Percentiles rank a stretch among this genome's conserved stretches.
Evolutionary conservation across 306 rosid genomes (phyloP).

Genomic region (Trichosanthes cucumerina): DNA sequence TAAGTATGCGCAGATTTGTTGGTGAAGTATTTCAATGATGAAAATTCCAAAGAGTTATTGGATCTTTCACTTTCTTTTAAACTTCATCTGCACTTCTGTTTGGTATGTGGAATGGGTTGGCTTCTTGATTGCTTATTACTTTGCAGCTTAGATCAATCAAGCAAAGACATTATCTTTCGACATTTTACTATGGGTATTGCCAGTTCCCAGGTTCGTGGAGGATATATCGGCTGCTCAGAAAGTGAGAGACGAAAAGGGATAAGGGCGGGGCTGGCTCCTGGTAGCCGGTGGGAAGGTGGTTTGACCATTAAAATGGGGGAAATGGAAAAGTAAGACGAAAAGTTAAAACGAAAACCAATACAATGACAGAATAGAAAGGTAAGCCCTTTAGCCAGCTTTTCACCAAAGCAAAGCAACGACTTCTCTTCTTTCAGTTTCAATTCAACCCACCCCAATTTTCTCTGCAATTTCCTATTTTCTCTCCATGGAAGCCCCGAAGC

Average conservation of each 20-base stretch:
- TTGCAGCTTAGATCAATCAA: conserved; percentile 88
- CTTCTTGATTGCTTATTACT: conserved; percentile 82
- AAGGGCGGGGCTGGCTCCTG: background rate
- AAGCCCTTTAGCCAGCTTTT: background rate
- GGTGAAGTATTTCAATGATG: conserved; percentile 24
- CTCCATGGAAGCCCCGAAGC: background rate
- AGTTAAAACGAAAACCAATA: background rate
- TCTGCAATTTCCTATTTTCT: background rate
- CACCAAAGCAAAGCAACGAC: background rate
- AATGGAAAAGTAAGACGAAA: background rate
- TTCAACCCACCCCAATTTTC: background rate
- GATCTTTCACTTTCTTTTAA: conserved; percentile 46
- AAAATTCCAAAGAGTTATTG: conserved; percentile 60
- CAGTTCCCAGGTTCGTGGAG: conserved; percentile 93
- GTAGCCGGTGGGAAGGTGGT: background rate
- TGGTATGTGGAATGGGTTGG: conserved; percentile 92
- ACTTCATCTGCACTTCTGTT: conserved; percentile 83
- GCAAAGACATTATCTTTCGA: conserved; percentile 77
- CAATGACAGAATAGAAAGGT: background rate
- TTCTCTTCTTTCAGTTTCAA: background rate
- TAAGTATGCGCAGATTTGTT: background rate
- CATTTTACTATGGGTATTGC: conserved; percentile 94
- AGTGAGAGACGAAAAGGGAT: conserved; percentile 59
- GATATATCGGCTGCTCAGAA: conserved; percentile 90
- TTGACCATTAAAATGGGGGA: background rate